Evolutionary conservation across 2,329 filamentous ascomycete genomes (phyloP), one percentile per base, ranked within the genome.

Genomic region (Paracamarosporium sp.): DNA sequence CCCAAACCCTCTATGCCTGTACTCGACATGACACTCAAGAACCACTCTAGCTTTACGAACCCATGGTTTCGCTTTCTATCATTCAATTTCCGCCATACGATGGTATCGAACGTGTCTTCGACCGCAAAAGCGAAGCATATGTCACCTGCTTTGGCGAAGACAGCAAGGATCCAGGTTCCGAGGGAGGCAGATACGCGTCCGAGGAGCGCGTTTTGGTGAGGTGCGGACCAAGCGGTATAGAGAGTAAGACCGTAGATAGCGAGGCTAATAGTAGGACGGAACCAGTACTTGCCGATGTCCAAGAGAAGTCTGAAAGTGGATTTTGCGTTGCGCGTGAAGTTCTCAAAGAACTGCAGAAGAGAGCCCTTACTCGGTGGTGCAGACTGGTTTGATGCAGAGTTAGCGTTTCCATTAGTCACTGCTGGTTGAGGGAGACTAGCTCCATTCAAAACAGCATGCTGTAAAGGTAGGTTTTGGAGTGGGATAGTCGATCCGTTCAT

Each of bases 131-230:
- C 59, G 28, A 64, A 64, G 8, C 41, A 35, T 27, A 66, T 59
- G 41, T 66, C 63, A 9, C 57, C 61, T n/a, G 50, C 55, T 54
- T 66, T 66, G 30, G 61, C 56, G 3, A 66, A 43, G 2, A 66
- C 33, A 22, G 43, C 53, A 22, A 66, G 53, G 13, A 66, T 36
- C 63, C 61, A 66, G n/a, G 51, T 65, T 6, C 61, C 63, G n/a
- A 55, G 25, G 6, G 24, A 22, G n/a, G 44, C 13, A 12, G 22
- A 17, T 1, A 43, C 35, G 33, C 25, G 30, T 8, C 33, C 44
- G 11, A 55, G 52, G 25, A 35, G 27, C 13, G 25, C 28, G 25
- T 55, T 15, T 17, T 33, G 43, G 15, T 22, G 17, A 9, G 27
- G 27, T 20, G 43, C 27, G 12, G 35, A 17, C 46, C 31, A 40